Evolutionary conservation across 441 rosid species (phyloP), one percentile per base, ranked within the genome.

Genomic region (Adansonia gregorii): DNA sequence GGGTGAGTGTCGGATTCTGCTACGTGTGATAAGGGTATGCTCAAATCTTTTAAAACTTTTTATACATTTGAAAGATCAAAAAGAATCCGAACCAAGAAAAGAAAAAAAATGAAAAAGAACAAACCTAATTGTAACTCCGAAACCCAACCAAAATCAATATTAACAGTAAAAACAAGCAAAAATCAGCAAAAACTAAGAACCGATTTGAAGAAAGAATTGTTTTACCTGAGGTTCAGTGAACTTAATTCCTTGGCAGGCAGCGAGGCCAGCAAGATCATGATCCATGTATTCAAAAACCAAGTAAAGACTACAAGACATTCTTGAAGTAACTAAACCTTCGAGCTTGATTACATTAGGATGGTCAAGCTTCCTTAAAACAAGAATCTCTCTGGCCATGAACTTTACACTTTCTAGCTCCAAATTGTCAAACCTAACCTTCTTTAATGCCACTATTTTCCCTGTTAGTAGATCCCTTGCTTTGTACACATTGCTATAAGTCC

Each of bases 331-430:
- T 78, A 92, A 87, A 15, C 98, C 98, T 78, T 93, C 87, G 22
- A 94, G 95, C 87, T 91, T 94, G 63, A 94, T 87, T 73, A 94
- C 95, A 81, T 93, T 94, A 12, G 93, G 98, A 80, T 94, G 98
- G 56, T 93, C 87, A 11, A 94, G 84, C 71, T 84, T 79, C 41
- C 88, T 79, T 61, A 94, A 79, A 17, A 93, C 87, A 78, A 90
- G 94, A 79, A 94, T 94, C 89, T 94, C 98, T 81, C 97, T 90
- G 0, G 98, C 98, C 98, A 94, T 94, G 72, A 94, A 94, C 70
- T 87, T 92, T 48, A 94, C 91, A 86, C 97, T 93, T 84, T 94
- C 98, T 17, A 90, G 89, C 88, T 94, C 97, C 80, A 89, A 87
- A 83, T 89, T 91, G 79, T 93, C 95, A 80, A 94, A 94, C 82